Conservation (phyloP, 768 basidiomycete genomes). For the Suillus decipiens region DNA sequence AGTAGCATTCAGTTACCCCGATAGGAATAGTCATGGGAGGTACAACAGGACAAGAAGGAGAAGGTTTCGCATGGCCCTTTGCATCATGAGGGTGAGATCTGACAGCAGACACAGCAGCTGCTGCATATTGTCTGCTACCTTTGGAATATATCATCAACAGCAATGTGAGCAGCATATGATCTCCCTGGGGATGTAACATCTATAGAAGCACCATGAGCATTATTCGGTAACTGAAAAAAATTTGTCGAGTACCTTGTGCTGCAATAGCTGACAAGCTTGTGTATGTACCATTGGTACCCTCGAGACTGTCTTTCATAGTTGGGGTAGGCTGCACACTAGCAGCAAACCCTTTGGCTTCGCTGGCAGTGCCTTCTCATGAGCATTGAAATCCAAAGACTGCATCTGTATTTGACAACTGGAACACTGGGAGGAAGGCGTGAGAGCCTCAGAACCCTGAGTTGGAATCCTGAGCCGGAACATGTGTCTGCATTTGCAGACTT, state of each 20-base stretch:
- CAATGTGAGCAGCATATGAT: not conserved
- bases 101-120: not conserved
- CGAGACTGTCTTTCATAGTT: conserved; percentile 19
- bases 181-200: not conserved
- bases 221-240: not conserved
- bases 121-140: not conserved
- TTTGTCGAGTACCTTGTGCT: not conserved
- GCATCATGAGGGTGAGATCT: conserved; percentile 6
- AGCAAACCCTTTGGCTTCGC: conserved; percentile 15
- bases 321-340: not conserved
- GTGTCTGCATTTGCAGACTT: conserved; percentile 11
- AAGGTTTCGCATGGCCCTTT: conserved; percentile 23
- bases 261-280: not conserved
- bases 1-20: too few species aligned
- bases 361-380: conserved; percentile 15
- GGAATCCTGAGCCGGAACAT: conserved; percentile 13
- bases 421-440: conserved; percentile 10
- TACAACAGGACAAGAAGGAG: conserved; percentile 20
- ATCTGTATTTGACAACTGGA: not conserved
- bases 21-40: conserved; percentile 16
- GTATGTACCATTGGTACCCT: conserved; percentile 20
- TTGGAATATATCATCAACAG: not conserved
- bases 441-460: conserved; percentile 13
- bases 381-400: conserved; percentile 17
- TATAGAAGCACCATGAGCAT: not conserved